These are phyloP conservation scores for Trametes punicea DNA, from an alignment of 768 basidiomycete genomes.

Conservation along the genomic window DNA sequence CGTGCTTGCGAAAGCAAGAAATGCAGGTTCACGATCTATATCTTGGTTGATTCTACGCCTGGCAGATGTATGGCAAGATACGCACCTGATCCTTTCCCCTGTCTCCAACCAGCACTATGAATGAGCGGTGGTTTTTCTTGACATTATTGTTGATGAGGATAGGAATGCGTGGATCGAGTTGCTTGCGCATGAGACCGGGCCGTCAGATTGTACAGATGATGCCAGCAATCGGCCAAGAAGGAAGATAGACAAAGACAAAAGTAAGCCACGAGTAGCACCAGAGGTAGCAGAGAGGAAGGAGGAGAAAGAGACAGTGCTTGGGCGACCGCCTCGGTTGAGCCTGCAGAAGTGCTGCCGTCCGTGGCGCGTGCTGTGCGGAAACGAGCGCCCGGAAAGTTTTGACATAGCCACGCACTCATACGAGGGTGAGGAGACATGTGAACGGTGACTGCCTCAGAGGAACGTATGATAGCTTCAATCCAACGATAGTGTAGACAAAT, in stretches of 20 bases:
- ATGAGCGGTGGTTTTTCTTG: slow-evolving; percentile 87
- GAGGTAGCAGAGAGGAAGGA: not conserved
- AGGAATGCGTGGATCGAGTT: slow-evolving; percentile 90
- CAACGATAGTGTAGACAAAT: too few relatives aligned
- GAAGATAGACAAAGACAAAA: not conserved
- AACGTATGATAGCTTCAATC: too few relatives aligned
- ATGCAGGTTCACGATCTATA: slow-evolving; percentile 89
- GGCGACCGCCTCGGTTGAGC: not conserved
- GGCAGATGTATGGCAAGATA: not conserved
- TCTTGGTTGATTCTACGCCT: not conserved
- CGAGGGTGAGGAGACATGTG: too few relatives aligned
- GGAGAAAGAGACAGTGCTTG: not conserved
- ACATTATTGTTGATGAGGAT: slow-evolving; percentile 93
- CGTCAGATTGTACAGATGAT: not conserved
- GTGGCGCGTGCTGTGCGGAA: not conserved
- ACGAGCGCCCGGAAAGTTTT: not conserved
- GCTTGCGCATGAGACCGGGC: slow-evolving; percentile 61
- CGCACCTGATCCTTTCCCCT: slow-evolving; percentile 85
- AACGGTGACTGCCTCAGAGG: too few relatives aligned
- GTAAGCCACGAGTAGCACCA: not conserved
- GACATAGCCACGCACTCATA: not conserved
- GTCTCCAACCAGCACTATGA: slow-evolving; percentile 96
- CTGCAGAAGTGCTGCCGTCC: not conserved
- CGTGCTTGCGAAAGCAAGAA: slow-evolving; percentile 90
- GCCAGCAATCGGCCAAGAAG: not conserved